phyloP scores from a whole-genome alignment of 2,329 filamentous ascomycete genomes.

The Botrytis fabae region DNA sequence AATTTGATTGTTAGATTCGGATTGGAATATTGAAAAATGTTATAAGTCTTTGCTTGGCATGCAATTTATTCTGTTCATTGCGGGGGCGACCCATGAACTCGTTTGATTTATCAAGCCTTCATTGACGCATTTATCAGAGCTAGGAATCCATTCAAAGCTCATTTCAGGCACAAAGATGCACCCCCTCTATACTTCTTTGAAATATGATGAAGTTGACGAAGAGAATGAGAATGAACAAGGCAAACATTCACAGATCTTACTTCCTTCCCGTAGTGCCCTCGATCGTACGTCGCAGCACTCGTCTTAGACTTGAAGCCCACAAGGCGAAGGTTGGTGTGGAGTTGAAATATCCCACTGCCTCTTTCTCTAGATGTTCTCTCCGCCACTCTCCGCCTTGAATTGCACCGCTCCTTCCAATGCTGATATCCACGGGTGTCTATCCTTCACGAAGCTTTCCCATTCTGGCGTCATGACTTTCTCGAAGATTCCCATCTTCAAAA shows the following conservation, averaged over 20 bases:
- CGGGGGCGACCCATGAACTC: fast-evolving
- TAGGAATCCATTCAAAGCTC: too few relatives aligned
- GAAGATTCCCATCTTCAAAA: slow-evolving; percentile 54
- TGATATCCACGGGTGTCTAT: slow-evolving; percentile 46
- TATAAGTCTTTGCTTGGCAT: too few relatives aligned
- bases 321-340: not conserved
- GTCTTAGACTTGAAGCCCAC: not conserved
- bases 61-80: too few relatives aligned
- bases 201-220: not conserved
- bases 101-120: too few relatives aligned
- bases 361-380: slow-evolving; percentile 15
- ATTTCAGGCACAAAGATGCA: too few relatives aligned
- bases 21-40: too few relatives aligned
- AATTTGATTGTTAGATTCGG: too few relatives aligned
- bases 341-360: not conserved
- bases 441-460: slow-evolving; percentile 47
- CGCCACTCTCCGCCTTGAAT: slow-evolving; percentile 28
- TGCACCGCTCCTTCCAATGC: slow-evolving; percentile 26
- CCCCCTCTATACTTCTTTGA: too few relatives aligned
- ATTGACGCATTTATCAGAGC: too few relatives aligned
- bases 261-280: not conserved
- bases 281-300: not conserved
- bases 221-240: too few relatives aligned
- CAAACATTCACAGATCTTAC: not conserved
- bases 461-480: slow-evolving; percentile 49